Percentiles rank a stretch among this genome's conserved stretches.
These are phyloP conservation scores for Hydnomerulius pinastri DNA, from an alignment of 768 basidiomycete species.

Conservation along the genomic window DNA sequence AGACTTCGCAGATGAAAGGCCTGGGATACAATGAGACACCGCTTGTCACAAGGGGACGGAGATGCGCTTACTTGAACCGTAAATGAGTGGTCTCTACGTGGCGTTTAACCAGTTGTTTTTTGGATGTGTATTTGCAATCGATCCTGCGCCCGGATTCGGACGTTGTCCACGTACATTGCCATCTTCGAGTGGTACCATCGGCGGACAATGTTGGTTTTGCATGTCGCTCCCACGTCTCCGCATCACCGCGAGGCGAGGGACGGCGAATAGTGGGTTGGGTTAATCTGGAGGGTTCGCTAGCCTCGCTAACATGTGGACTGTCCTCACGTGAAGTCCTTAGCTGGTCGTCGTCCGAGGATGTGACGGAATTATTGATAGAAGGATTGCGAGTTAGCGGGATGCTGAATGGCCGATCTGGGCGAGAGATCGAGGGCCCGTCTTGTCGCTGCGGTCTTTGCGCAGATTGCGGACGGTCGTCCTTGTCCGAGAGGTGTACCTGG, in stretches of 20 bases:
- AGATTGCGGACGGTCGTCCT: constrained; percentile 8
- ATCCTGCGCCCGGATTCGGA: constrained; percentile 31
- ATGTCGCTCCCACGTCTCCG: constrained; percentile 35
- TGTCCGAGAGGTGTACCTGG: constrained; percentile 24
- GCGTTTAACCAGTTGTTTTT: constrained; percentile 69
- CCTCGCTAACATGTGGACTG: constrained; percentile 33
- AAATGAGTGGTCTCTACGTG: constrained; percentile 67
- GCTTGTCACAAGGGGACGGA: constrained; percentile 10
- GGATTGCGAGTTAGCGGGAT: constrained; percentile 11
- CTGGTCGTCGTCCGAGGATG: constrained; percentile 34
- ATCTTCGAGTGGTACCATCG: constrained; percentile 38
- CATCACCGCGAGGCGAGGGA: constrained; percentile 28
- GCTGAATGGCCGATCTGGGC: constrained; percentile 8
- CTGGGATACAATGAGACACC: constrained; percentile 34
- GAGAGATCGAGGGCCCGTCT: constrained; percentile 6
- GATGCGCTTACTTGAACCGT: constrained; percentile 52
- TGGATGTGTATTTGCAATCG: constrained; percentile 46
- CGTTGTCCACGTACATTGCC: constrained; percentile 44
- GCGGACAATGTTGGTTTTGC: constrained; percentile 34
- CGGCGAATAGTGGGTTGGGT: constrained; percentile 20
- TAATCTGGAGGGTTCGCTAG: constrained; percentile 26
- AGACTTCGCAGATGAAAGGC: constrained; percentile 52
- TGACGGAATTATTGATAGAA: constrained; percentile 18
- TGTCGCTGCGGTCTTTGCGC: constrained; percentile 16
- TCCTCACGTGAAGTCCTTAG: constrained; percentile 29